These are phyloP conservation scores for Aspergillus wentii DNA, from an alignment of 495 filamentous ascomycete genomes.

Conservation along the genomic window DNA sequence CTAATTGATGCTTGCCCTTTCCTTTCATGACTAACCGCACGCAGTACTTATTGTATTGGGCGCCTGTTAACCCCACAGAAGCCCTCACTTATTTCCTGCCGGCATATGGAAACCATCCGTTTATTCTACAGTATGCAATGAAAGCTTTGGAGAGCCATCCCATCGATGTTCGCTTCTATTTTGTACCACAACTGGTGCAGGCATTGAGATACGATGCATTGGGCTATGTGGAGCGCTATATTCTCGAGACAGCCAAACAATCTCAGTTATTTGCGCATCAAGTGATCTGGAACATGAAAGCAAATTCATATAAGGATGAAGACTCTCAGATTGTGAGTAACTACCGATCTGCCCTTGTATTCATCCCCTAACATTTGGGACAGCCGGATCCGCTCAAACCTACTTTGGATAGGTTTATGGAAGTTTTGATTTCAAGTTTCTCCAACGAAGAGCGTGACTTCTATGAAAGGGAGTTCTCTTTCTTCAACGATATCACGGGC, in stretches of 20 bases:
- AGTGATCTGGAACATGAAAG: slow-evolving; percentile 99
- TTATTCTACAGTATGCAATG: slow-evolving; percentile 96
- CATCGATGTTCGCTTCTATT: slow-evolving; percentile 96
- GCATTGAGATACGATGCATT: slow-evolving; percentile 90
- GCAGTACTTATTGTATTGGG: slow-evolving; percentile 91
- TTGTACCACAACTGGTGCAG: slow-evolving; percentile 96
- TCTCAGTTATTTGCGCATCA: slow-evolving; percentile 98
- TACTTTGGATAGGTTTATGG: slow-evolving; percentile 85
- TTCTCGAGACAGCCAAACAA: slow-evolving; percentile 90
- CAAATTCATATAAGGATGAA: slow-evolving; percentile 96
- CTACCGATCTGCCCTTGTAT: neutral
- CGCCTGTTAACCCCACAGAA: slow-evolving; percentile 85
- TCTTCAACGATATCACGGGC: slow-evolving; percentile 94
- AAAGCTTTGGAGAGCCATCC: slow-evolving; percentile 87
- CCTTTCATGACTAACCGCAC: slow-evolving; percentile 26
- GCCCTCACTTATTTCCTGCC: slow-evolving; percentile 92
- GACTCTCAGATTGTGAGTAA: slow-evolving; percentile 75
- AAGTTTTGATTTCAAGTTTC: slow-evolving; percentile 77
- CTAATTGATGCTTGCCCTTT: neutral
- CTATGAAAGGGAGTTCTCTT: slow-evolving; percentile 92
- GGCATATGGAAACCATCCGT: slow-evolving; percentile 88
- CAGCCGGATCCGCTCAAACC: slow-evolving; percentile 92
- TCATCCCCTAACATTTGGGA: slow-evolving; percentile 34
- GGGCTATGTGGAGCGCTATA: slow-evolving; percentile 94
- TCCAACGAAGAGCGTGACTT: slow-evolving; percentile 71